phyloP scores from a whole-genome alignment of 176 grass and related monocot species.

The Phyllostachys edulis region DNA sequence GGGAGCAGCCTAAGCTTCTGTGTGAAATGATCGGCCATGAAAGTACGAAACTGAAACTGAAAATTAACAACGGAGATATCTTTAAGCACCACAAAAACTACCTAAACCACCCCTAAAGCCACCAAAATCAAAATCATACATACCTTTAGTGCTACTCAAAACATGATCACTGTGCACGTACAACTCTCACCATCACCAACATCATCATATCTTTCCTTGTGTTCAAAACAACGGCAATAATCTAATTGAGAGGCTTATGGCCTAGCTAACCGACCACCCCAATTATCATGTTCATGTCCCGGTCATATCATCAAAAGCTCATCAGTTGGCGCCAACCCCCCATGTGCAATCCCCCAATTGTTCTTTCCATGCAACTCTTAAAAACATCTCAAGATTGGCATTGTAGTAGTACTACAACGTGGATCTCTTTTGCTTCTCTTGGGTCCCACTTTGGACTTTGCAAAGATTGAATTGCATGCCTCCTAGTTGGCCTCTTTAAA shows the following conservation, averaged over 20 bases:
- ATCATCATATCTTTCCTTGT: slow-evolving; percentile 28
- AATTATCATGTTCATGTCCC: slow-evolving; percentile 29
- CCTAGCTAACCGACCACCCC: slow-evolving; percentile 25
- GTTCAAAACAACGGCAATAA: slow-evolving; percentile 45
- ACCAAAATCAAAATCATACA: background rate
- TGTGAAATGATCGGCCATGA: background rate
- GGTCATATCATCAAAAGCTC: slow-evolving; percentile 16
- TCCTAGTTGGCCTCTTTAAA: slow-evolving; percentile 49
- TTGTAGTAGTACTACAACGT: background rate
- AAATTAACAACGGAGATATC: background rate
- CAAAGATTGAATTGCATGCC: slow-evolving; percentile 39
- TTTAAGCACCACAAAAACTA: background rate
- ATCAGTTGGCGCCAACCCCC: slow-evolving; percentile 41
- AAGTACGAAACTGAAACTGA: background rate
- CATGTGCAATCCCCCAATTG: slow-evolving; percentile 35
- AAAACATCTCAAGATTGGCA: background rate
- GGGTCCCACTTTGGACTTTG: slow-evolving; percentile 33
- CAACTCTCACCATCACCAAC: slow-evolving; percentile 4
- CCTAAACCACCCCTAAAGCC: slow-evolving; percentile 24
- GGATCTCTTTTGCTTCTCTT: background rate
- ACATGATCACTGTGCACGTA: slow-evolving; percentile 32
- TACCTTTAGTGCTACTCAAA: slow-evolving; percentile 42
- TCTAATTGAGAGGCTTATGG: slow-evolving; percentile 23
- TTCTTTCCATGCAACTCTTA: background rate
- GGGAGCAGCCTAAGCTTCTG: too few relatives aligned